These are phyloP conservation scores for Verticillium dahliae DNA, from an alignment of 2,329 filamentous ascomycete species.

Conservation along the genomic window DNA sequence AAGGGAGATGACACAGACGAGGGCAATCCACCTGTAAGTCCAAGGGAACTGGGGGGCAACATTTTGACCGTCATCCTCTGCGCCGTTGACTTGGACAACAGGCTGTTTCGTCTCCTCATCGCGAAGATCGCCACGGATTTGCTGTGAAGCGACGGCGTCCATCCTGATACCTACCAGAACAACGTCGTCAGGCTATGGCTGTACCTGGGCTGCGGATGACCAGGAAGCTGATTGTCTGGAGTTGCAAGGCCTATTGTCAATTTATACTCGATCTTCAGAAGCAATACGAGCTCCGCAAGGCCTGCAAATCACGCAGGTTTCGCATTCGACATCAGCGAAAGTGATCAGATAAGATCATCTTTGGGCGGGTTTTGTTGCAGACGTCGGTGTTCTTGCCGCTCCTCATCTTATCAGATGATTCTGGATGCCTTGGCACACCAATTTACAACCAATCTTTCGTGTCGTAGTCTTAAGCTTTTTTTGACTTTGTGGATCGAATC, in stretches of 20 bases:
- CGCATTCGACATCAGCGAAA: neutral
- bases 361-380: neutral
- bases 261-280: neutral
- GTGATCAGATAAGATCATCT: neutral
- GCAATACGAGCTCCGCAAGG: too few relatives aligned
- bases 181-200: neutral
- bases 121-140: neutral
- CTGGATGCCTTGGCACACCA: neutral
- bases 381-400: neutral
- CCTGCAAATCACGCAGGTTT: too few relatives aligned
- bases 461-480: neutral
- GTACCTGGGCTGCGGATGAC: neutral
- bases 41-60: constrained; percentile 6
- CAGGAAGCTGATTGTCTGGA: neutral
- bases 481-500: neutral
- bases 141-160: neutral
- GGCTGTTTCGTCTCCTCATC: neutral
- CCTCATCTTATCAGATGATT: neutral
- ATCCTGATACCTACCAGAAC: neutral
- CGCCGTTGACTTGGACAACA: neutral
- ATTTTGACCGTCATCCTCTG: neutral
- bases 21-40: constrained; percentile 17
- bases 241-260: neutral
- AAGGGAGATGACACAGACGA: constrained; percentile 13
- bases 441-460: neutral